Evolutionary conservation across 2,329 filamentous ascomycete species (phyloP), one percentile per base, ranked within the genome.

Genomic region (Penicillium rolfsii): DNA sequence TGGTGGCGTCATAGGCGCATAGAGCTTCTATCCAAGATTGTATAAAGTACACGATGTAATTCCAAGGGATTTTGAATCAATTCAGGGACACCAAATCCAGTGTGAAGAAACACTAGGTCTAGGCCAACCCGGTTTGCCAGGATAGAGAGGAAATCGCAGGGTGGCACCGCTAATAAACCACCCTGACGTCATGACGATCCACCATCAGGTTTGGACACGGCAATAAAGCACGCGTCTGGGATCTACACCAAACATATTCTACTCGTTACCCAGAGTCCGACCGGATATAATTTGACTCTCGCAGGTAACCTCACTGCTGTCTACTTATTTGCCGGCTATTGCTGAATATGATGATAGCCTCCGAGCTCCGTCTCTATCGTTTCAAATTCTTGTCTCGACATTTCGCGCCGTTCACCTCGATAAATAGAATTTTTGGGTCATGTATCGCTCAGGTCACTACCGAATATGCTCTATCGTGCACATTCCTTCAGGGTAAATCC

Each of bases 401-500:
- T 24, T 11, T 45, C 5, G 9, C 11, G 22, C 1, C 45, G 11
- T 48, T 48, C 14, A 19, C 5, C 14, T 28, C 14, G 30, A n/a
- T 1, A 9, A 28, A 9, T 2, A 30, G 14, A 0, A 30, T 48
- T 30, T 48, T 5, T 11, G 2, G 3, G 7, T n/a, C 1, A 4
- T 48, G 5, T 43, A 3, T 30, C 7, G 5, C 26, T 24, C 6
- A 19, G 19, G 8, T 11, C 7, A 16, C 3, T 22, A 16, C 11
- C 14, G 14, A n/a, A 24, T 4, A 26, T 22, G 19, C 22, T 36
- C 19, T 24, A 52, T 35, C 36, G n/a, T 5, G 52, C 46, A 43
- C 58, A 60, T n/a, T 33, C 41, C 2, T 62, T 46, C 58, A 71
- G 60, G 0, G 65, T 67, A 49, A 71, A 72, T 1, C 70, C 70